phyloP scores from a whole-genome alignment of 2,329 filamentous ascomycete species.

The Clonostachys solani region DNA sequence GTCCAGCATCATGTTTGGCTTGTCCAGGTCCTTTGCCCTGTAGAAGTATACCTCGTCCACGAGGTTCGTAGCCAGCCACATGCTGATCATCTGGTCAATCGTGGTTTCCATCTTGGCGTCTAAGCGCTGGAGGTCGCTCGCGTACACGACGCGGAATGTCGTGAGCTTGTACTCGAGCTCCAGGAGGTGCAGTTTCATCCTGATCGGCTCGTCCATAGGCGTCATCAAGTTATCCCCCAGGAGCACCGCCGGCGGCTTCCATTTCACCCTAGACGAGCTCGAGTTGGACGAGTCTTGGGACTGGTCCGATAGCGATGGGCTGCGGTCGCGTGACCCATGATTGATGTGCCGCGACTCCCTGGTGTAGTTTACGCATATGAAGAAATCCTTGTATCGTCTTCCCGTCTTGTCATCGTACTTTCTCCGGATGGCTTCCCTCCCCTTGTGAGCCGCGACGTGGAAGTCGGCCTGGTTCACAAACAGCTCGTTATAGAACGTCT shows the following conservation, averaged over 20 bases:
- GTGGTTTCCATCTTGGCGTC: slow-evolving; percentile 11
- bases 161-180: slow-evolving; percentile 21
- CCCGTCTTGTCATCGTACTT: slow-evolving; percentile 12
- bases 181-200: slow-evolving; percentile 16
- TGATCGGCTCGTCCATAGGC: slow-evolving; percentile 13
- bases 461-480: slow-evolving; percentile 17
- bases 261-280: slow-evolving; percentile 8
- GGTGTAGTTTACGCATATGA: slow-evolving; percentile 21
- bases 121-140: slow-evolving; percentile 14
- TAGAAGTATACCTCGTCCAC: slow-evolving; percentile 19
- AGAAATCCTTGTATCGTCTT: slow-evolving; percentile 16
- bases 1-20: slow-evolving; percentile 6
- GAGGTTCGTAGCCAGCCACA: slow-evolving; percentile 20
- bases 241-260: slow-evolving; percentile 11
- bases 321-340: slow-evolving; percentile 9
- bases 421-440: slow-evolving; percentile 15
- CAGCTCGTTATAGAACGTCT: slow-evolving; percentile 16
- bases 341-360: slow-evolving; percentile 8
- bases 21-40: slow-evolving; percentile 18
- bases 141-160: slow-evolving; percentile 18
- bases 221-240: slow-evolving; percentile 11
- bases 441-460: slow-evolving; percentile 17
- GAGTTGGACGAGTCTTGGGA: slow-evolving; percentile 14
- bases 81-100: slow-evolving; percentile 15
- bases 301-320: slow-evolving; percentile 11